These are phyloP conservation scores for Begonia peltatifolia DNA, from an alignment of 306 rosid genomes.

Conservation along the genomic window DNA sequence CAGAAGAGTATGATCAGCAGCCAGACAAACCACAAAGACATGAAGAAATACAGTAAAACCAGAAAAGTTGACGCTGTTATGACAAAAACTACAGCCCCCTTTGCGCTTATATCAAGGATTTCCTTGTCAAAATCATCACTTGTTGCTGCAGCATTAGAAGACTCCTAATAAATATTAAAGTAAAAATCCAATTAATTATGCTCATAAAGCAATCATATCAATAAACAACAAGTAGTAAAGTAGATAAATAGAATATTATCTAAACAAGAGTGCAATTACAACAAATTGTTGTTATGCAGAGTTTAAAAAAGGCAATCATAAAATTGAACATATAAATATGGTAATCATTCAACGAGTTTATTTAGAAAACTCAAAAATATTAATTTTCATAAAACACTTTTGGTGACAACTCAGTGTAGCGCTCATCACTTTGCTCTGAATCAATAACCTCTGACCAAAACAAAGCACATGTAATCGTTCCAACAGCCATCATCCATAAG, in stretches of 20 bases:
- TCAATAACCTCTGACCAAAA: constrained; percentile 61
- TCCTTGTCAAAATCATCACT: constrained; percentile 51
- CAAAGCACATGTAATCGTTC: constrained; percentile 57
- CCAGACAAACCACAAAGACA: constrained; percentile 97
- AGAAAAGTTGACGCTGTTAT: constrained; percentile 74
- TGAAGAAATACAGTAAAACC: constrained; percentile 70
- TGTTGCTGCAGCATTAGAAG: constrained; percentile 23
- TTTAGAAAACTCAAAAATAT: neutral
- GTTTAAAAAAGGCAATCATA: no score
- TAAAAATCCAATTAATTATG: no score
- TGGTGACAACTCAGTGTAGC: constrained; percentile 57
- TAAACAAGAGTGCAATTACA: no score
- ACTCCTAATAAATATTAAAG: constrained; percentile 22
- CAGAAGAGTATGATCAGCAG: constrained; percentile 76
- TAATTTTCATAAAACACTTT: constrained; percentile 37
- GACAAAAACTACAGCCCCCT: constrained; percentile 75
- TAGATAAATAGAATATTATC: no score
- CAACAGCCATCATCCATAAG: constrained; percentile 81
- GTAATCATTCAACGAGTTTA: neutral
- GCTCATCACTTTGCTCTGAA: constrained; percentile 32
- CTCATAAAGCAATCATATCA: no score
- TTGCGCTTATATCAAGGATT: constrained; percentile 51
- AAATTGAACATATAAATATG: no score
- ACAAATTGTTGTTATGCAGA: no score
- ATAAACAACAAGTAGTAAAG: no score